phyloP scores from a whole-genome alignment of 1,284 basidiomycete species.

The Vanrija sp. region DNA sequence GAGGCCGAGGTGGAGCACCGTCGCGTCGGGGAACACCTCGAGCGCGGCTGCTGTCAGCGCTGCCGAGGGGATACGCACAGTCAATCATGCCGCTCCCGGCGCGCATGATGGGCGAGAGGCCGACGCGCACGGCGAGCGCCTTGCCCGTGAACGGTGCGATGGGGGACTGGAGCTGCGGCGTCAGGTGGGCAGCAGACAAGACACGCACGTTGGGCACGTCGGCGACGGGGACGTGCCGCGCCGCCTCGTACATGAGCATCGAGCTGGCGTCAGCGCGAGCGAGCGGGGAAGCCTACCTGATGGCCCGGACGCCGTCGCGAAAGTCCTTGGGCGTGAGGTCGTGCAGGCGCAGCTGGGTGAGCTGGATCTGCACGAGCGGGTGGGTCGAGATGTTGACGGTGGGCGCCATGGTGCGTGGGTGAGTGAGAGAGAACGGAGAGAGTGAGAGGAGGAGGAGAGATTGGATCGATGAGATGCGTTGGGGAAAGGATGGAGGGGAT shows the following conservation, averaged over 20 bases:
- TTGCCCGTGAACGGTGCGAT: conserved; percentile 48
- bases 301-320: conserved; percentile 34
- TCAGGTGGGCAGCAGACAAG: conserved; percentile 38
- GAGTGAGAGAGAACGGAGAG: not conserved
- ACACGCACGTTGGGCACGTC: conserved; percentile 39
- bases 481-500: not conserved
- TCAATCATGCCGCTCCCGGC: conserved; percentile 95
- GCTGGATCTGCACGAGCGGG: conserved; percentile 38
- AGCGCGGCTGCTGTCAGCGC: conserved; percentile 54
- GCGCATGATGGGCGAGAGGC: conserved; percentile 82
- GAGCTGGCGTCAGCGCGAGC: conserved; percentile 19
- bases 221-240: conserved; percentile 25
- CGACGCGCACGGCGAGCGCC: conserved; percentile 60
- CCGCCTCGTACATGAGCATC: conserved; percentile 41
- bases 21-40: conserved; percentile 75
- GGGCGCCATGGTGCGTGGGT: not conserved
- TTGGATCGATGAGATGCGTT: not conserved
- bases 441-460: not conserved
- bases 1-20: conserved; percentile 84
- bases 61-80: conserved; percentile 51
- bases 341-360: conserved; percentile 41
- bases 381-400: conserved; percentile 32
- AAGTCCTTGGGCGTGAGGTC: conserved; percentile 44
- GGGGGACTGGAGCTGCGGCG: conserved; percentile 44
- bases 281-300: conserved; percentile 24